Evolutionary conservation across 2,329 filamentous ascomycete genomes (phyloP).

Genomic region (Aureobasidium sp.): DNA sequence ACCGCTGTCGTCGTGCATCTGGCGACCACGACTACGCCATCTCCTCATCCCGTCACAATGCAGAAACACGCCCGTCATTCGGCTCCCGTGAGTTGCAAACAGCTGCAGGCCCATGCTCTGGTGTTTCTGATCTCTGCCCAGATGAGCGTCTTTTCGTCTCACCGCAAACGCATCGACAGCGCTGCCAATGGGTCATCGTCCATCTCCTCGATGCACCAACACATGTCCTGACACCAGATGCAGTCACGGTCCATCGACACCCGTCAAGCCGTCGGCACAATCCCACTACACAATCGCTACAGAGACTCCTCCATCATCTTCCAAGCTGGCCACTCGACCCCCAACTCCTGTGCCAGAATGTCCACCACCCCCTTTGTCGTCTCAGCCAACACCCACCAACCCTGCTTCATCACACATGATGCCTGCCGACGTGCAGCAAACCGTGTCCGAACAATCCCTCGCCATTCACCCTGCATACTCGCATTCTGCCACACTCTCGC

Average conservation of each 20-base stretch:
- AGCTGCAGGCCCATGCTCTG: neutral
- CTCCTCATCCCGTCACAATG: neutral
- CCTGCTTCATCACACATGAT: neutral
- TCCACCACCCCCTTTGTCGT: neutral
- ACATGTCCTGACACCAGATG: neutral
- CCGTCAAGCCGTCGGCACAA: neutral
- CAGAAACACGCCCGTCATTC: neutral
- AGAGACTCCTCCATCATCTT: constrained; percentile 10
- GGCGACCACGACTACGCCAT: neutral
- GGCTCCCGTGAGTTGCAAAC: neutral
- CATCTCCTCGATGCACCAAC: neutral
- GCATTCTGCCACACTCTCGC: neutral
- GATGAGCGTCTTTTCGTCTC: neutral
- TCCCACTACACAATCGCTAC: constrained; percentile 4
- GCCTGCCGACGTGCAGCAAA: neutral
- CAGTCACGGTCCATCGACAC: constrained; percentile 1
- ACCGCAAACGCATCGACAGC: neutral
- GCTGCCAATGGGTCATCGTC: neutral
- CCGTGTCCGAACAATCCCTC: neutral
- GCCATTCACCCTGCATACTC: neutral
- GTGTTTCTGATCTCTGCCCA: neutral
- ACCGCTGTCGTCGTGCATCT: neutral
- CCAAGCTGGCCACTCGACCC: constrained; percentile 8
- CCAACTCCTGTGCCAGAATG: constrained; percentile 9
- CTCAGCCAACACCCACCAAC: neutral